A percentile compares a stretch with the other conserved stretches of the same genome.
These are phyloP conservation scores for Jamesozyma lodderae DNA, from an alignment of 805 yeast species.

Conservation along the genomic window DNA sequence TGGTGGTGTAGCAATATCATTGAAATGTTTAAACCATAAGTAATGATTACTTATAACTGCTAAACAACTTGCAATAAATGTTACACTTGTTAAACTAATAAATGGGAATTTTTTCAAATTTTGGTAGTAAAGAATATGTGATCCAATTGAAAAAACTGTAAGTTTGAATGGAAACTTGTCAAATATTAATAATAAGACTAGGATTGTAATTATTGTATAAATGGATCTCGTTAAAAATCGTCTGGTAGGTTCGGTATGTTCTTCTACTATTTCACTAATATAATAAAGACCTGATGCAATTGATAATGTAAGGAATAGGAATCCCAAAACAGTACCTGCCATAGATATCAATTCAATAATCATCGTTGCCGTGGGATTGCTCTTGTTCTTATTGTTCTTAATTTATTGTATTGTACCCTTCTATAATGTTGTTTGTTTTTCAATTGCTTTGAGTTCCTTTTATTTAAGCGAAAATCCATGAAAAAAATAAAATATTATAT, in stretches of 20 bases:
- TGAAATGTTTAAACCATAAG: slow-evolving; percentile 81
- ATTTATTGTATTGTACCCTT: too few species aligned
- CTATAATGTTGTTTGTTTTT: too few species aligned
- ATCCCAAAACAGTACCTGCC: slow-evolving; percentile 53
- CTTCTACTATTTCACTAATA: slow-evolving; percentile 86
- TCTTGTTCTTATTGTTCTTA: background rate
- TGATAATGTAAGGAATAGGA: slow-evolving; percentile 50
- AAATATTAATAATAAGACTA: slow-evolving; percentile 50
- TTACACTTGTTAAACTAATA: slow-evolving; percentile 62
- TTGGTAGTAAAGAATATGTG: slow-evolving; percentile 66
- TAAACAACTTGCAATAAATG: slow-evolving; percentile 60
- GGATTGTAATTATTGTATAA: slow-evolving; percentile 45
- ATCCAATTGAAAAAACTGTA: slow-evolving; percentile 55
- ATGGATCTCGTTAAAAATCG: slow-evolving; percentile 57
- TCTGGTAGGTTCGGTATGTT: slow-evolving; percentile 79
- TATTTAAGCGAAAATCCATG: background rate
- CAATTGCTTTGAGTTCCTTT: background rate
- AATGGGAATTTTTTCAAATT: slow-evolving; percentile 78
- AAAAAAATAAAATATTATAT: too few species aligned
- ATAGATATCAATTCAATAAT: slow-evolving; percentile 50
- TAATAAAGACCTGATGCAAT: slow-evolving; percentile 90
- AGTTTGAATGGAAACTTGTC: slow-evolving; percentile 75
- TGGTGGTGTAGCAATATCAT: slow-evolving; percentile 59
- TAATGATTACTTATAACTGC: slow-evolving; percentile 75
- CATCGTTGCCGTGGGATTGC: slow-evolving; percentile 31